phyloP scores from a whole-genome alignment of 2,329 filamentous ascomycete genomes.

The Ceratocystis cacaofunesta region DNA sequence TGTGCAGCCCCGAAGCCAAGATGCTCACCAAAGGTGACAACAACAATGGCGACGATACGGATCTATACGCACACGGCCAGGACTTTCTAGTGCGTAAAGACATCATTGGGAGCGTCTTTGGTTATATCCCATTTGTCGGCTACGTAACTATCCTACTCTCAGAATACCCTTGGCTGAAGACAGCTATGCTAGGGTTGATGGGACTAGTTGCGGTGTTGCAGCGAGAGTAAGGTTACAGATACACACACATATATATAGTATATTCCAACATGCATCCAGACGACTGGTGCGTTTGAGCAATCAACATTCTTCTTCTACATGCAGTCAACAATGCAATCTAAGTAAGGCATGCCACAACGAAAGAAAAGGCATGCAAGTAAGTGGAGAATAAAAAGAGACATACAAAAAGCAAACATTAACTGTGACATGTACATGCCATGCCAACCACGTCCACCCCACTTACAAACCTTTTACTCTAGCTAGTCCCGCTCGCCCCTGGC shows the following conservation, averaged over 20 bases:
- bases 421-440: neutral
- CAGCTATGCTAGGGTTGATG: constrained; percentile 87
- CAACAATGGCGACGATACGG: constrained; percentile 84
- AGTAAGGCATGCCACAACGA: neutral
- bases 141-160: constrained; percentile 94
- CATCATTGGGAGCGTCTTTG: constrained; percentile 84
- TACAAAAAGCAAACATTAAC: neutral
- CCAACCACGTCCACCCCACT: neutral
- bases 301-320: neutral
- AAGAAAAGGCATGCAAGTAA: neutral
- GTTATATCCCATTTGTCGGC: constrained; percentile 85
- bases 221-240: constrained; percentile 46
- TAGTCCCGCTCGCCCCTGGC: neutral
- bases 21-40: constrained; percentile 97
- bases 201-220: constrained; percentile 85
- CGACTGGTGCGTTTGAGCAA: neutral
- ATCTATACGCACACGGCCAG: constrained; percentile 69
- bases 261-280: neutral
- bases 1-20: constrained; percentile 39
- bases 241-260: neutral
- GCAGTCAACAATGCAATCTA: neutral
- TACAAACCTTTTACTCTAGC: neutral
- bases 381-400: neutral
- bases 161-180: constrained; percentile 95
- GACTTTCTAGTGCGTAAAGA: constrained; percentile 76